Conservation (phyloP, 805 yeast species). For the Kluyveromyces siamensis region DNA sequence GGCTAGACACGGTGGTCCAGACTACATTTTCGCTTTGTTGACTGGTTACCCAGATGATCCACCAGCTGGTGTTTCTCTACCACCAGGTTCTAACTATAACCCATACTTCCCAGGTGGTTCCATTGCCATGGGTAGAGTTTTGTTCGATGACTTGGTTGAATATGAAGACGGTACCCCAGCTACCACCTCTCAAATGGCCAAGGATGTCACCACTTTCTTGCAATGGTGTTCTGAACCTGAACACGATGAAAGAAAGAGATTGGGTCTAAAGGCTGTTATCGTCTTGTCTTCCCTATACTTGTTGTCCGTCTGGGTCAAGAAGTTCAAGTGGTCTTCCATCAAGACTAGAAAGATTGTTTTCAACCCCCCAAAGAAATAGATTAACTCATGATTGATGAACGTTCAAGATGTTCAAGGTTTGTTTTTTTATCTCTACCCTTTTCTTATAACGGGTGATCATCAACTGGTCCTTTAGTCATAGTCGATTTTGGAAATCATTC, state of each 20-base stretch:
- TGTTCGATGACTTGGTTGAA: constrained; percentile 95
- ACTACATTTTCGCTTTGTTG: constrained; percentile 87
- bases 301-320: constrained; percentile 84
- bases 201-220: constrained; percentile 91
- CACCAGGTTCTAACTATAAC: constrained; percentile 94
- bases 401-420: background rate
- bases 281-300: constrained; percentile 72
- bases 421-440: background rate
- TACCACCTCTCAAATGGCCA: constrained; percentile 97
- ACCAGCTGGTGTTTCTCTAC: constrained; percentile 92
- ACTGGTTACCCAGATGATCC: constrained; percentile 99
- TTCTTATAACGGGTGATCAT: background rate
- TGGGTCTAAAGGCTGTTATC: constrained; percentile 88
- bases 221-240: constrained; percentile 99
- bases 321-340: constrained; percentile 95
- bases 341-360: constrained; percentile 90
- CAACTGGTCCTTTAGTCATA: background rate
- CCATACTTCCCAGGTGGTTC: constrained; percentile 99
- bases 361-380: constrained; percentile 78
- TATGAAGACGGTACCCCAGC: constrained; percentile 99
- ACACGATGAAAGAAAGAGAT: constrained; percentile 94
- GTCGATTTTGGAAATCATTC: background rate
- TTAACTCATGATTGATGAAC: background rate
- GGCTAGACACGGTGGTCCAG: constrained; percentile 98
- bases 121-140: constrained; percentile 97